phyloP scores from a whole-genome alignment of 2,329 filamentous ascomycete genomes.

The Acarospora socialis region DNA sequence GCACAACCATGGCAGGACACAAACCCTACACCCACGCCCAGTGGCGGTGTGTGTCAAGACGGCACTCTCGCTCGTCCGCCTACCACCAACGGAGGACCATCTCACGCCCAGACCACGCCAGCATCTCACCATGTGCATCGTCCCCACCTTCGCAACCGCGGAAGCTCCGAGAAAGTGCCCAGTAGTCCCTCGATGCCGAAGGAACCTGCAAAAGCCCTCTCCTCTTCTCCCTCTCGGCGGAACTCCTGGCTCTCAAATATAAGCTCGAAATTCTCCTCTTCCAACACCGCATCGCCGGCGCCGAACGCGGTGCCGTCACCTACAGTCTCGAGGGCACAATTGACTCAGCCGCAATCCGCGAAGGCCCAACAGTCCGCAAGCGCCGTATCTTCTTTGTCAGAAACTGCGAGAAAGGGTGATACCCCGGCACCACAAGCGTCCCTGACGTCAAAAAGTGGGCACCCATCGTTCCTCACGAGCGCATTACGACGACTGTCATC shows the following conservation, averaged over 20 bases:
- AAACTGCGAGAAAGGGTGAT: conserved; percentile 22
- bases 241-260: conserved; percentile 90
- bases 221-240: conserved; percentile 40
- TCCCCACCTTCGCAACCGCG: background rate
- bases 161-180: conserved; percentile 12
- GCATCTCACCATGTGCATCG: conserved; percentile 1
- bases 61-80: too few relatives aligned
- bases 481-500: conserved; percentile 74
- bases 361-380: conserved; percentile 19
- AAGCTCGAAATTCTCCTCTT: conserved; percentile 76
- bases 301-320: conserved; percentile 3
- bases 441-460: conserved; percentile 53
- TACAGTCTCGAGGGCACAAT: conserved; percentile 5
- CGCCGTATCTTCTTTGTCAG: too few relatives aligned
- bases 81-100: too few relatives aligned
- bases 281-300: conserved; percentile 21
- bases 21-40: too few relatives aligned
- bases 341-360: too few relatives aligned
- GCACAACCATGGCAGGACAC: too few relatives aligned
- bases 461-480: conserved; percentile 61
- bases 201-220: conserved; percentile 14
- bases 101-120: conserved; percentile 1
- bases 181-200: too few relatives aligned
- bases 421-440: conserved; percentile 50
- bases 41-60: too few relatives aligned